Evolutionary conservation across 441 rosid genomes (phyloP).

Genomic region (Metrosideros polymorpha): DNA sequence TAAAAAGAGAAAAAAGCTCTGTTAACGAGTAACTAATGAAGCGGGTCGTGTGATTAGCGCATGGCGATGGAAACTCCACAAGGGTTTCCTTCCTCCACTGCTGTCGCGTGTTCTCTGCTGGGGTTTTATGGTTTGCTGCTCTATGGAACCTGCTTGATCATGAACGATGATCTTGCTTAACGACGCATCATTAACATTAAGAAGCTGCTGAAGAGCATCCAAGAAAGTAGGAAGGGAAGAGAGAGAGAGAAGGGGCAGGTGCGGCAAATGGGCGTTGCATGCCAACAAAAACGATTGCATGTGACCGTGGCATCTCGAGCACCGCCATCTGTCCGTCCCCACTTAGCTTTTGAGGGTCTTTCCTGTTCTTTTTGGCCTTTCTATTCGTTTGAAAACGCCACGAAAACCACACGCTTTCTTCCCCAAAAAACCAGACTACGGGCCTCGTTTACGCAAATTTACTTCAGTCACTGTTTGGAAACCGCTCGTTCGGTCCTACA

Average conservation of each 20-base stretch:
- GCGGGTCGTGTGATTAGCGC: neutral
- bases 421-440: neutral
- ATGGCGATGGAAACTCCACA: neutral
- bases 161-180: neutral
- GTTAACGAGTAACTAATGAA: neutral
- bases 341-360: slow-evolving; percentile 1
- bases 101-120: neutral
- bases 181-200: neutral
- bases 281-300: neutral
- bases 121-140: neutral
- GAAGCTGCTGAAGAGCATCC: neutral
- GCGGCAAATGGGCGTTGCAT: slow-evolving; percentile 17
- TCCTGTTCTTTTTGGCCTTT: neutral
- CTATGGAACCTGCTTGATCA: neutral
- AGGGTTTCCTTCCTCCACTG: neutral
- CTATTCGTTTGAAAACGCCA: slow-evolving; percentile 1
- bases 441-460: neutral
- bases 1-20: neutral
- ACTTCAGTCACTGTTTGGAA: neutral
- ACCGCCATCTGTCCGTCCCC: slow-evolving; percentile 3
- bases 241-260: neutral
- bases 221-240: neutral
- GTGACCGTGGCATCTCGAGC: neutral
- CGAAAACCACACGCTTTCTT: slow-evolving; percentile 20
- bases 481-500: neutral